These are phyloP conservation scores for Gynandropsis gynandra DNA, from an alignment of 345 rosid species.

Conservation along the genomic window DNA sequence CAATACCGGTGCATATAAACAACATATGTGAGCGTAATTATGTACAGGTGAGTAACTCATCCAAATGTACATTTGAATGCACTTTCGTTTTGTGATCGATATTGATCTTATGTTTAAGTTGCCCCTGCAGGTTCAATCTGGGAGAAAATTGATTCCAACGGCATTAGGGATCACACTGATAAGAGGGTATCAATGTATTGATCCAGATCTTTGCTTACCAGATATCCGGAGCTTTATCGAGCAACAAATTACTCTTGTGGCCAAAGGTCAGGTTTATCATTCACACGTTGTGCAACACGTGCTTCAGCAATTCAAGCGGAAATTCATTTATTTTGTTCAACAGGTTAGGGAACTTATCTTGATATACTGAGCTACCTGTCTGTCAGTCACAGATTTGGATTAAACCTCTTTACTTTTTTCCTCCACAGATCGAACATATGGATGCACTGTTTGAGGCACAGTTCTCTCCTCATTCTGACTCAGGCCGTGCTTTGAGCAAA, in stretches of 20 bases:
- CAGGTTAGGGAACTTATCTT: constrained; percentile 43
- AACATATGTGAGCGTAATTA: constrained; percentile 95
- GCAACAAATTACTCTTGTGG: constrained; percentile 90
- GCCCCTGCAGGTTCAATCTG: constrained; percentile 63
- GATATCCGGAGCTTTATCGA: constrained; percentile 96
- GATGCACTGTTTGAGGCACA: constrained; percentile 92
- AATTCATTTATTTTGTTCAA: constrained; percentile 68
- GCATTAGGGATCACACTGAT: constrained; percentile 77
- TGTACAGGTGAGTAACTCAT: constrained; percentile 58
- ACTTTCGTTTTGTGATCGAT: neutral
- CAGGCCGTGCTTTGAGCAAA: constrained; percentile 82
- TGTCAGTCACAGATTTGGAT: no score
- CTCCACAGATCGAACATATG: constrained; percentile 77
- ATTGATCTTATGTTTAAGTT: constrained; percentile 9
- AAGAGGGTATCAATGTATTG: constrained; percentile 91
- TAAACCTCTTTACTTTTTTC: neutral
- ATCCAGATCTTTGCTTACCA: constrained; percentile 94
- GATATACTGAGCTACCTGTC: neutral
- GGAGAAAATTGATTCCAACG: constrained; percentile 90
- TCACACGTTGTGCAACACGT: constrained; percentile 69
- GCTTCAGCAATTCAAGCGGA: constrained; percentile 71
- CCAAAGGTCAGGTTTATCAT: constrained; percentile 86
- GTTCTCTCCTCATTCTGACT: constrained; percentile 77
- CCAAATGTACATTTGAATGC: neutral
- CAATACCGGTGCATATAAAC: constrained; percentile 86